Base-by-base conservation (phyloP, 78 protist species). In the Dictyostelium capitatum region DNA sequence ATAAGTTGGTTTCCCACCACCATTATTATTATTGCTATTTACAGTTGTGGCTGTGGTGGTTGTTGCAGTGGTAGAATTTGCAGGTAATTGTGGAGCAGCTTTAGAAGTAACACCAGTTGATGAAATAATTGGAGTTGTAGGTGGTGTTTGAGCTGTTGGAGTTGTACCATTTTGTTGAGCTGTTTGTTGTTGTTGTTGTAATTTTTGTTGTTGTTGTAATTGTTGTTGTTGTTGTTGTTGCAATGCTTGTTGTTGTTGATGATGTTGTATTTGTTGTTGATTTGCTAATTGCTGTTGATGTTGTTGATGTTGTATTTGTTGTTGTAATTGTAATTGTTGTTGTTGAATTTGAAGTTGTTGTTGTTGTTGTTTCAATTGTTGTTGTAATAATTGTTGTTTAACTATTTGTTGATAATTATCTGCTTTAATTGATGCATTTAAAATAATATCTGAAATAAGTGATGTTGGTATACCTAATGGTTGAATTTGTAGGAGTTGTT, bases 151-250 rank as follows among this genome's bases (percentile, higher is more conserved):
- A 51, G 3, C 56, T 4, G 56, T 4, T 51, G 56, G 43, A 37
- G 43, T 2, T 37, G 43, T 14, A 14, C 56, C 15, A 14, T 51
- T 8, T 51, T 28, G 12, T 62, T 62, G 72, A 4, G 56, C 56
- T 0, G 15, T 4, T 62, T 62, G 70, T 59, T 59, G 70, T 59
- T 20, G 41, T 59, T 59, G 70, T 59, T 59, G 72, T 62, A n/a
- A 28, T 25, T 62, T 28, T 62, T 62, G 72, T 28, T 62, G 72
- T 62, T 25, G 30, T 62, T 70, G 78, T 70, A 32, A 50, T 67
- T 67, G 75, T 67, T 14, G 19, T 32, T 37, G 75, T 15, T 67
- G 75, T 67, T 67, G 75, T 67, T 67, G 75, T 15, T 2, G 14
- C 32, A 28, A 10, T 67, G 11, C 7, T 30, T n/a, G 19, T 15